Evolutionary conservation across 306 rosid genomes (phyloP), one percentile per base, ranked within the genome.

Genomic region (Malus sylvestris): DNA sequence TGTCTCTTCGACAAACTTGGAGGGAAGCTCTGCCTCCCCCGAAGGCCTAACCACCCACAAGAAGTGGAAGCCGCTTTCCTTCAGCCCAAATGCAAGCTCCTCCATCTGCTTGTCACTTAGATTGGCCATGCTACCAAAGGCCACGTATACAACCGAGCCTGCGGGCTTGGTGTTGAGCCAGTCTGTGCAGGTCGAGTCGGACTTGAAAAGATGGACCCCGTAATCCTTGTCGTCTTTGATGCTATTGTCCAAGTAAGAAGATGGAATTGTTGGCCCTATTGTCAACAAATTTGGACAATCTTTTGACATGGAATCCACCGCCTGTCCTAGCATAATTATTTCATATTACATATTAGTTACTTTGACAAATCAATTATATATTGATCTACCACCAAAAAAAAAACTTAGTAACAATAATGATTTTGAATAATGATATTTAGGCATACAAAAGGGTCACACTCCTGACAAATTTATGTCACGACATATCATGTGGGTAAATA

Each of bases 251-350:
- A 87, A 61, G 84, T 87, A 70, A 15, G 67, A 9, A 9, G 83
- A 85, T 70, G 94, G 92, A 77, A 89, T 63, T 30, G 91, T 79
- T 45, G 94, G 92, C 19, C 94, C 97, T 53, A 91, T 82, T 20
- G 92, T 83, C 40, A 91, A 53, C 61, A 84, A 10, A 8, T 57
- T 0, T 25, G 83, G 84, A 74, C 76, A 84, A 63, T 81, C 14
- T 82, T 89, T 84, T 76, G 89, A 85, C 88, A 91, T 85, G 1
- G 87, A 73, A 73, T 88, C 87, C 44, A 67, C 89, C 35, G 42
- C 89, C 97, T 89, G 69, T 16, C 5, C 53, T 4, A 4, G 53
- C 53, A 6, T 15, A 49, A 49, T 49, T 4, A 49, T 35, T 35
- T 35, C 40, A 35, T 35, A 35, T 6, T 6, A 35, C 38, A 35